Conservation (phyloP, 139 green algal species). For the Tetradesmus obliquus region DNA sequence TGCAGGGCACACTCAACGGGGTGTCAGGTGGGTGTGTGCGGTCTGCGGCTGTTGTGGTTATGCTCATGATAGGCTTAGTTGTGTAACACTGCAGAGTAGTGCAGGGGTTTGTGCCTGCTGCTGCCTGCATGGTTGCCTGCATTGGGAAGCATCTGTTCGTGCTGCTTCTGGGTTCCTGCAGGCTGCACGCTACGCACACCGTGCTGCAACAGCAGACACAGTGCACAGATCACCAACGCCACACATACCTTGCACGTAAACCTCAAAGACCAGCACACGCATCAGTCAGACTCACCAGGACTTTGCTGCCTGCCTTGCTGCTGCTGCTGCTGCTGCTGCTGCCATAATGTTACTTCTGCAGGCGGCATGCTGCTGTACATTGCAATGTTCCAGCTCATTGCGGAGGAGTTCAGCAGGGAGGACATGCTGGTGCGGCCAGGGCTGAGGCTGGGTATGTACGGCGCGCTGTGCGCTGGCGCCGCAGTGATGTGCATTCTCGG, state of each 20-base stretch:
- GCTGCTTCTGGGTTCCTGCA: too few relatives aligned
- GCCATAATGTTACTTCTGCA: not conserved
- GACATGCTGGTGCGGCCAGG: conserved; percentile 16
- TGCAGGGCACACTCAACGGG: conserved; percentile 70
- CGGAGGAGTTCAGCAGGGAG: conserved; percentile 51
- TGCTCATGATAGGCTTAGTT: too few relatives aligned
- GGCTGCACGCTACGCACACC: too few relatives aligned
- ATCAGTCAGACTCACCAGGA: not conserved
- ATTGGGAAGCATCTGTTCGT: too few relatives aligned
- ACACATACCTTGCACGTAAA: too few relatives aligned
- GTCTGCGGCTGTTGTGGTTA: conserved; percentile 50
- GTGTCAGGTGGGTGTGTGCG: conserved; percentile 50
- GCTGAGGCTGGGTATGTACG: conserved; percentile 41
- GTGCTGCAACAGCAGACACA: too few relatives aligned
- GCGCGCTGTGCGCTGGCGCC: conserved; percentile 41
- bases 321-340: not conserved
- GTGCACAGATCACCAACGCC: too few relatives aligned
- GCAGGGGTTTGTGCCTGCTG: too few relatives aligned
- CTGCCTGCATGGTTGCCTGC: too few relatives aligned
- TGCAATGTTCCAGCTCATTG: conserved; percentile 69
- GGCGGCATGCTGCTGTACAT: conserved; percentile 56
- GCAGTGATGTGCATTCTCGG: conserved; percentile 54
- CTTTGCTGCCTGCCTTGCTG: not conserved
- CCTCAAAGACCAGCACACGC: not conserved
- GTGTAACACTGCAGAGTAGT: too few relatives aligned